Evolutionary conservation across 345 rosid genomes (phyloP).

Genomic region (Brassica carinata): DNA sequence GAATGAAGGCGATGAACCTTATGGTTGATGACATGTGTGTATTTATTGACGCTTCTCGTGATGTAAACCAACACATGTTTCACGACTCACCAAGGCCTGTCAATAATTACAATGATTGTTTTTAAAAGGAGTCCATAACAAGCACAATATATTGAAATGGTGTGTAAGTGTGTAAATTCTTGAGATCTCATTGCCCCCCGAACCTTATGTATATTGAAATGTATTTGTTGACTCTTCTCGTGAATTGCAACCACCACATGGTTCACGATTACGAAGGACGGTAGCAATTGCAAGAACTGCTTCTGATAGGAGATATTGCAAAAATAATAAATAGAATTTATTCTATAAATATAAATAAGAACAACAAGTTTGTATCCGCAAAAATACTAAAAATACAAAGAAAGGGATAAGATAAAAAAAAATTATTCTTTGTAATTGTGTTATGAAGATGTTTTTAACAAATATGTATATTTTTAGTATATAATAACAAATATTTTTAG

Average conservation of each 20-base stretch:
- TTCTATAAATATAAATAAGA: background rate
- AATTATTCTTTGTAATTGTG: background rate
- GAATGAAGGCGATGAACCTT: background rate
- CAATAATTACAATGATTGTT: background rate
- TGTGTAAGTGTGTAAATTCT: background rate
- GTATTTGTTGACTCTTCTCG: background rate
- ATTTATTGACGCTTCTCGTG: background rate
- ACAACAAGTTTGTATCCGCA: background rate
- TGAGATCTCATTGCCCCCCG: background rate
- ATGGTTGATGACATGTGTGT: background rate
- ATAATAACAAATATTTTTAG: too few species aligned
- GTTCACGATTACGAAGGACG: background rate
- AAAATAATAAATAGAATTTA: background rate
- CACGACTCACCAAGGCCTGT: background rate
- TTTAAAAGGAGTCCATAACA: background rate
- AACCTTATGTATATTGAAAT: background rate
- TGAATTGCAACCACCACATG: background rate
- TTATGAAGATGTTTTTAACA: background rate
- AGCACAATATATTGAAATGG: background rate
- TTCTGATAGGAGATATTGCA: background rate
- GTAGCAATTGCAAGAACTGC: background rate
- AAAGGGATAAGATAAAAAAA: background rate
- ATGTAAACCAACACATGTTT: background rate
- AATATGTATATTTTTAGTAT: too few species aligned
- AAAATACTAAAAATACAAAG: background rate